These are phyloP conservation scores for Sarocladium oryzae DNA, from an alignment of 2,329 filamentous ascomycete species.

Conservation along the genomic window DNA sequence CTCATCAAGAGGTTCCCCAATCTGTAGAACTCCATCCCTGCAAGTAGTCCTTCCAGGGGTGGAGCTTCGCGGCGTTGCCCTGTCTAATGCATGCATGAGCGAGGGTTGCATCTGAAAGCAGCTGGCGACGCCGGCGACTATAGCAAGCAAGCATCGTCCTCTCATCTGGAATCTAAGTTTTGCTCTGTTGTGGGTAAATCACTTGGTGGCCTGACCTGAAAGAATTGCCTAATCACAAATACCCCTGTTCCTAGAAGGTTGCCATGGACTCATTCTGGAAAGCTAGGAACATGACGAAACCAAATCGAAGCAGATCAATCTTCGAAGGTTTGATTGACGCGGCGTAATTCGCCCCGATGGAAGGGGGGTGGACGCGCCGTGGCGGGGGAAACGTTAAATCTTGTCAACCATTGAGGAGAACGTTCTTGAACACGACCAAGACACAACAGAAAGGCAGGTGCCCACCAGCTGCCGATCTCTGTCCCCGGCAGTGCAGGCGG, in stretches of 20 bases:
- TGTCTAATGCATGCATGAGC: constrained; percentile 4
- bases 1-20: background rate
- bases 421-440: background rate
- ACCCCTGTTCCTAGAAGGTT: too few species aligned
- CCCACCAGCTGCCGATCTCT: constrained; percentile 8
- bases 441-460: background rate
- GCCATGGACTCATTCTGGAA: too few species aligned
- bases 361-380: background rate
- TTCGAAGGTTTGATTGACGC: background rate
- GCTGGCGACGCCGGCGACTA: background rate
- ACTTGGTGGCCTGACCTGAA: background rate
- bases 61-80: background rate
- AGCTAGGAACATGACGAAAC: background rate
- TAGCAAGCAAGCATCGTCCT: background rate
- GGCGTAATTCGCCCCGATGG: background rate
- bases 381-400: constrained; percentile 1
- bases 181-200: background rate
- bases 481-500: background rate
- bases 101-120: constrained; percentile 1
- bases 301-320: background rate
- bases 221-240: too few species aligned
- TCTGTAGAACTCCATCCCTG: background rate
- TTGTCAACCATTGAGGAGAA: background rate
- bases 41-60: background rate
- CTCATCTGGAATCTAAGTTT: background rate